Evolutionary conservation across 148 eudicot species (phyloP).

Genomic region (Gaultheria prostrata): DNA sequence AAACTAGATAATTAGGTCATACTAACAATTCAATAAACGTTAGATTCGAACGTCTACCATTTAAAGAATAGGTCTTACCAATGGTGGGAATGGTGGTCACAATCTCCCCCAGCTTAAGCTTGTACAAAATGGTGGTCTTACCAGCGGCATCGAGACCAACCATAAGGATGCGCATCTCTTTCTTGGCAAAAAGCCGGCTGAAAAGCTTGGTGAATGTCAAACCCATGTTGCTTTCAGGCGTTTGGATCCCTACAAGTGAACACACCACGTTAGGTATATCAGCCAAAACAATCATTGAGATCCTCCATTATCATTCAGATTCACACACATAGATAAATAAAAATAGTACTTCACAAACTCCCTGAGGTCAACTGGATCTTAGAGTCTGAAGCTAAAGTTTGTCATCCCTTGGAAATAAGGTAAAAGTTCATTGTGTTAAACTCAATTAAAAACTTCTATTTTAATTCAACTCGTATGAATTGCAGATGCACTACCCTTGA

Average conservation of each 20-base stretch:
- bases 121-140: slow-evolving; percentile 58
- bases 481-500: not conserved
- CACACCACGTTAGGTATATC: not conserved
- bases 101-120: slow-evolving; percentile 58
- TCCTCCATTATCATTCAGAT: not conserved
- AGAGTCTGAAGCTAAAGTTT: not conserved
- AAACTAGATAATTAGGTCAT: not conserved
- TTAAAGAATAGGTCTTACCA: slow-evolving; percentile 27
- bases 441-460: not conserved
- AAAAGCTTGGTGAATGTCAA: slow-evolving; percentile 51
- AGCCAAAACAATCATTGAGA: slow-evolving; percentile 4
- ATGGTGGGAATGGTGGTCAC: slow-evolving; percentile 54
- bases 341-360: not conserved
- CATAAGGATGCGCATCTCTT: slow-evolving; percentile 55
- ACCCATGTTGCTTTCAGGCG: slow-evolving; percentile 35
- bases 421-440: not conserved
- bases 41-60: not conserved
- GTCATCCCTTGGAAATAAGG: not conserved
- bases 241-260: slow-evolving; percentile 22
- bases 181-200: slow-evolving; percentile 57
- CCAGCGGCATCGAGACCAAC: slow-evolving; percentile 58
- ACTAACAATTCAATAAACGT: not conserved
- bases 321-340: not conserved
- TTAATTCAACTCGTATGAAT: not conserved
- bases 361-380: not conserved